phyloP scores from a whole-genome alignment of 371 early-diverging fungal genomes.

The Saksenaea oblongispora region DNA sequence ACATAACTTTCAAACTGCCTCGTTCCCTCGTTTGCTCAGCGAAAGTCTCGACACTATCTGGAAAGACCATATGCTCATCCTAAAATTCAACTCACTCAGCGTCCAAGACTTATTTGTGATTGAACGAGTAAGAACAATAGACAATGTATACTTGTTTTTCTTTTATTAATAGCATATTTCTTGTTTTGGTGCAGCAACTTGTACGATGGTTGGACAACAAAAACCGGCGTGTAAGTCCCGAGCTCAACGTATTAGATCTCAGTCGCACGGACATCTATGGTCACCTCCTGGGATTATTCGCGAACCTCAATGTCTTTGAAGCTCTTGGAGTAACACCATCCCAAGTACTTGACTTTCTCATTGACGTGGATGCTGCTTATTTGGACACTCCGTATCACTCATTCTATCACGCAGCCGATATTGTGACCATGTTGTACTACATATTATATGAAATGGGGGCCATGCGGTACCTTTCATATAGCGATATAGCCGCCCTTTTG shows the following conservation, averaged over 20 bases:
- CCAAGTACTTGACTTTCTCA: constrained; percentile 75
- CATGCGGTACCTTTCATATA: constrained; percentile 56
- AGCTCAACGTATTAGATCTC: constrained; percentile 25
- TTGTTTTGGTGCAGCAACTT: constrained; percentile 19
- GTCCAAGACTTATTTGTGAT: constrained; percentile 24
- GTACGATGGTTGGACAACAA: constrained; percentile 27
- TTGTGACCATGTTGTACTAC: constrained; percentile 78
- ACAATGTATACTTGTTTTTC: not conserved
- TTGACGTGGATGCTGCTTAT: constrained; percentile 78
- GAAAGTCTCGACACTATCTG: not conserved
- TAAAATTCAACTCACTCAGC: constrained; percentile 24
- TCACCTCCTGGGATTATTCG: constrained; percentile 30
- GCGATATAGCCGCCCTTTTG: constrained; percentile 75
- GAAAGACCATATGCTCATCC: constrained; percentile 18
- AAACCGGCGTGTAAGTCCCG: constrained; percentile 14
- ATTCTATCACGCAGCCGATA: constrained; percentile 90
- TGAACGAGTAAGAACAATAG: constrained; percentile 21
- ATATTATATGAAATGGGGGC: constrained; percentile 68
- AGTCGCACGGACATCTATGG: constrained; percentile 30
- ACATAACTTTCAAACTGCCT: not conserved
- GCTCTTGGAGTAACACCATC: constrained; percentile 47
- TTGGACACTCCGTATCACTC: constrained; percentile 81
- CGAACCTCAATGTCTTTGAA: constrained; percentile 13
- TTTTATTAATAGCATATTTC: constrained; percentile 5
- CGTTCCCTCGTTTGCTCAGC: not conserved